A percentile compares a stretch with the other conserved stretches of the same genome.
These are phyloP conservation scores for Pyrenophora tritici-repentis DNA, from an alignment of 2,329 filamentous ascomycete genomes.

Conservation along the genomic window DNA sequence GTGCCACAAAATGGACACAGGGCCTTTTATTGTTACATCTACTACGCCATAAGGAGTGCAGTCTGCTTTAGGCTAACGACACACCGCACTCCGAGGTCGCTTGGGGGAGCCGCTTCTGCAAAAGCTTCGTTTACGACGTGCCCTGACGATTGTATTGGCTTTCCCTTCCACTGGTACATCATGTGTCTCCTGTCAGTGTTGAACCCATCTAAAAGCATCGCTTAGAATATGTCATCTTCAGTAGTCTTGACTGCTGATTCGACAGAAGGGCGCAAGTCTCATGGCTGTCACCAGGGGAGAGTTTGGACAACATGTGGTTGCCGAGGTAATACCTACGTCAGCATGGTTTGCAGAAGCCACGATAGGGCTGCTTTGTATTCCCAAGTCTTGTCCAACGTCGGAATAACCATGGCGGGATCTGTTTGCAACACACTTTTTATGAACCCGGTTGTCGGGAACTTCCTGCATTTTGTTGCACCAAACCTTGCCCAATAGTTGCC, in stretches of 20 bases:
- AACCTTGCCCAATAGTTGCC: constrained; percentile 24
- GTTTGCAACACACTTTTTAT: constrained; percentile 29
- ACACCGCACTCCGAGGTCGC: background rate
- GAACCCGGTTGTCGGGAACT: constrained; percentile 40
- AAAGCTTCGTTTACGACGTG: background rate
- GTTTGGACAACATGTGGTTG: background rate
- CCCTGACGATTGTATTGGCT: background rate
- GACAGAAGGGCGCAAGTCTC: background rate
- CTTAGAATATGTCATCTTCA: no score
- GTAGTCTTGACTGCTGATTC: no score
- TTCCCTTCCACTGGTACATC: background rate
- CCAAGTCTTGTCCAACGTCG: constrained; percentile 31
- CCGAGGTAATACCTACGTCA: background rate
- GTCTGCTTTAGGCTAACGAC: constrained; percentile 27
- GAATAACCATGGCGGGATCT: constrained; percentile 23
- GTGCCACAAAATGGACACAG: constrained; percentile 36
- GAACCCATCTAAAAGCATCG: no score
- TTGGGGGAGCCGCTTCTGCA: constrained; percentile 3
- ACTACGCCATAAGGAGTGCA: constrained; percentile 37
- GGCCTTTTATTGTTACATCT: constrained; percentile 42
- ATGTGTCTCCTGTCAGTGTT: background rate
- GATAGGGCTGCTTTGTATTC: constrained; percentile 18
- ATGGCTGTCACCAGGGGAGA: background rate
- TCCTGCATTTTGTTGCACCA: constrained; percentile 31
- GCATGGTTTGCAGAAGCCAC: background rate